Evolutionary conservation across 2,329 filamentous ascomycete species (phyloP), one percentile per base, ranked within the genome.

Genomic region (Talaromyces sp.): DNA sequence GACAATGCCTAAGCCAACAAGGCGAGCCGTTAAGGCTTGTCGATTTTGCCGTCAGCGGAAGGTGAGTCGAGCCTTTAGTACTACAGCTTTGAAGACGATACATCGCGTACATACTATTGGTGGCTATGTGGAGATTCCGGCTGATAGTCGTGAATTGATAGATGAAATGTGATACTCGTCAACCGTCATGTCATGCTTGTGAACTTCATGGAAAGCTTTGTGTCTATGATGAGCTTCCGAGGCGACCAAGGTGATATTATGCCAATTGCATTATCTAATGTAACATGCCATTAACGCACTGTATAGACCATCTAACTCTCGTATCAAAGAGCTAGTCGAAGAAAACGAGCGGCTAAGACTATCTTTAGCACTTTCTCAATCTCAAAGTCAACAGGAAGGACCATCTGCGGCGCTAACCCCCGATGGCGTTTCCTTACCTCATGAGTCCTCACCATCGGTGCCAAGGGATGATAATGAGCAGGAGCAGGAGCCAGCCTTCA

Each of bases 311-410:
- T 72, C 65, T 58, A 73, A 63, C 56, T 66, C 60, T 43, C 66
- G 67, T 16, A 67, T 68, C 45, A 58, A 69, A 62, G 73, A 73
- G 45, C 67, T 70, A 13, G 71, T 70, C 59, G 66, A 69, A 37
- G 70, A 71, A 49, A 71, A 71, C 60, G 45, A 71, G 9, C 66
- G 65, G 10, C 47, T 64, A 16, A 64, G 47, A 45, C 33, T 33
- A 39, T 64, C 66, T 69, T 49, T 69, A 64, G 31, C 68, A 39
- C 22, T 68, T 57, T 37, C 56, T 67, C 13, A 60, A 56, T 67
- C 66, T 52, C 24, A 60, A 19, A 11, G n/a, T 45, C 33, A n/a
- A 16, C n/a, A 35, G 13, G 33, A 56, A 1, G 31, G 33, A 33
- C 7, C 35, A 19, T 24, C 33, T 14, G 41, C 13, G n/a, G 16